phyloP scores from a whole-genome alignment of 352 stramenopile species.

The Phytophthora hibernalis region DNA sequence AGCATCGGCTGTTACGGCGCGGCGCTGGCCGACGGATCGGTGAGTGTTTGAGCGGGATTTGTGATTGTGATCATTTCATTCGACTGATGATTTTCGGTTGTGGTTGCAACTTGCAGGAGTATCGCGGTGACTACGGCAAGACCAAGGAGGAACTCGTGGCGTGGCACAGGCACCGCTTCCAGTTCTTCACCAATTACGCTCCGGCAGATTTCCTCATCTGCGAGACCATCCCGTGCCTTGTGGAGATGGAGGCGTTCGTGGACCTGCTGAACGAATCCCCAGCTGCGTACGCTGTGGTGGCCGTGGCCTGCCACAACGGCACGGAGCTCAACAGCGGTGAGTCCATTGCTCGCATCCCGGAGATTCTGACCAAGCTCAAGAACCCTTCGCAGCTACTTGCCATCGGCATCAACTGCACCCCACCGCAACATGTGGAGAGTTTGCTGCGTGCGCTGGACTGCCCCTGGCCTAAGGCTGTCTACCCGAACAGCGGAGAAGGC shows the following conservation, averaged over 20 bases:
- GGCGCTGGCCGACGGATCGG: constrained; percentile 83
- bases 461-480: constrained; percentile 66
- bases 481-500: constrained; percentile 88
- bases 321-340: constrained; percentile 76
- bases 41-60: constrained; percentile 34
- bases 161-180: constrained; percentile 83
- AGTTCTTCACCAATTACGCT: constrained; percentile 60
- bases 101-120: constrained; percentile 60
- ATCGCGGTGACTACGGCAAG: constrained; percentile 83
- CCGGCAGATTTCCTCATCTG: constrained; percentile 80
- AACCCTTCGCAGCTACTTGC: constrained; percentile 66
- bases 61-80: constrained; percentile 1
- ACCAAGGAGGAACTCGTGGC: constrained; percentile 67
- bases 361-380: constrained; percentile 59
- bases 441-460: constrained; percentile 59
- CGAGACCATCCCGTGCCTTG: constrained; percentile 89
- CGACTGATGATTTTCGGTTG: neutral
- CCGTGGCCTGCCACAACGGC: constrained; percentile 70
- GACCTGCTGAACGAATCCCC: constrained; percentile 76
- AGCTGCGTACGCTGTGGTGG: constrained; percentile 59
- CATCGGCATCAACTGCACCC: constrained; percentile 89
- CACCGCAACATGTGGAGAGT: constrained; percentile 74
- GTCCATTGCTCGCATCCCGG: constrained; percentile 47
- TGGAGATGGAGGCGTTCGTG: constrained; percentile 83
- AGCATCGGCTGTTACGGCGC: constrained; percentile 90